Evolutionary conservation across 164 flowering plant genomes (phyloP).

Genomic region (Tetracentron sinense): DNA sequence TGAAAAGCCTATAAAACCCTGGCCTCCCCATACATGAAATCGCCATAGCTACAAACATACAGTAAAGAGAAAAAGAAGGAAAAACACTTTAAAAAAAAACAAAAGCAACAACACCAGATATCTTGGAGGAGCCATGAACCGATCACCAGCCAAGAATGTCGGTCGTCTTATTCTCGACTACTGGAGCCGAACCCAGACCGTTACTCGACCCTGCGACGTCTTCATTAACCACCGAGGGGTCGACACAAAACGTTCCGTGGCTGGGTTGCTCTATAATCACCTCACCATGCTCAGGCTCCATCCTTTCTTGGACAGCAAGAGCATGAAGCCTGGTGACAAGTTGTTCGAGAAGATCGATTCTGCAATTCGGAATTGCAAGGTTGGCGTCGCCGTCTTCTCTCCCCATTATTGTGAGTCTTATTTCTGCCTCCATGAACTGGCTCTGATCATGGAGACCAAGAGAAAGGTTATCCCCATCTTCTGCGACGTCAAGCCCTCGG

Average conservation of each 20-base stretch:
- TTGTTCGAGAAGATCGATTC: slow-evolving; percentile 38
- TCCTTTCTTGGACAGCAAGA: slow-evolving; percentile 55
- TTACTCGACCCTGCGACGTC: slow-evolving; percentile 35
- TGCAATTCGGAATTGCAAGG: slow-evolving; percentile 34
- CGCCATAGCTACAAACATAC: too few species aligned
- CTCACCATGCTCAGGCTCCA: slow-evolving; percentile 22
- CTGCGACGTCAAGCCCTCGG: slow-evolving; percentile 59
- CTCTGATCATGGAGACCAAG: slow-evolving; percentile 44
- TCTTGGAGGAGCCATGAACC: background rate
- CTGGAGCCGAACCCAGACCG: background rate
- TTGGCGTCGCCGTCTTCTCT: slow-evolving; percentile 62
- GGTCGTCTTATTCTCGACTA: background rate
- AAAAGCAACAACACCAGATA: too few species aligned
- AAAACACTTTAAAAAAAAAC: too few species aligned
- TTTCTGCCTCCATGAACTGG: slow-evolving; percentile 63
- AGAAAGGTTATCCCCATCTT: slow-evolving; percentile 61
- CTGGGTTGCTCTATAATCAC: slow-evolving; percentile 46
- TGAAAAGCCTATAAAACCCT: too few species aligned
- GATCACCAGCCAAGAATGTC: background rate
- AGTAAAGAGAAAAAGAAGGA: too few species aligned
- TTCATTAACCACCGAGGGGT: slow-evolving; percentile 62
- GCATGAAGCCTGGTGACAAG: slow-evolving; percentile 66
- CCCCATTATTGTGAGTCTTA: slow-evolving; percentile 55
- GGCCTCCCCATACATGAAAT: too few species aligned
- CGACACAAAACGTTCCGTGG: slow-evolving; percentile 49